Percentiles rank a stretch among this genome's conserved stretches.
Conservation (phyloP, 441 rosid genomes). For the Mallotus repandus region DNA sequence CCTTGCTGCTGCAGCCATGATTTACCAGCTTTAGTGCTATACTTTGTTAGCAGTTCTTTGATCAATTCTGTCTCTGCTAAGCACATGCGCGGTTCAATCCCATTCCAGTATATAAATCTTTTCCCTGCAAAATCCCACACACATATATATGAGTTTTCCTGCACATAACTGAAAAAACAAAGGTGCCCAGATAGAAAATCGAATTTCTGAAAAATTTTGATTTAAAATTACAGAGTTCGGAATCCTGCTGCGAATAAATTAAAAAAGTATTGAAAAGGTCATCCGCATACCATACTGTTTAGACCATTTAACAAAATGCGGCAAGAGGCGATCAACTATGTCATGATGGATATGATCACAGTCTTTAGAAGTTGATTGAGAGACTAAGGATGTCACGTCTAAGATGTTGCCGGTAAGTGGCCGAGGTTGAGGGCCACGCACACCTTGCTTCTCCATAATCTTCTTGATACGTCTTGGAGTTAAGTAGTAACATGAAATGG, state of each 20-base stretch:
- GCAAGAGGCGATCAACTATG: constrained; percentile 71
- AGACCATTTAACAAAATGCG: constrained; percentile 84
- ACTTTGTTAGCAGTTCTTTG: constrained; percentile 63
- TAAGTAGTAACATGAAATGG: constrained; percentile 58
- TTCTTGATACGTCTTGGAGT: constrained; percentile 73
- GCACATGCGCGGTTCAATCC: constrained; percentile 84
- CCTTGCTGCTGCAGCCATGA: constrained; percentile 96
- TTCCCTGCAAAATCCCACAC: constrained; percentile 47
- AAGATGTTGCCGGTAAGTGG: constrained; percentile 70
- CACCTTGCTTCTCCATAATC: constrained; percentile 79
- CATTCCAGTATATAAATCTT: constrained; percentile 82
- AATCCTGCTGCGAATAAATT: no score
- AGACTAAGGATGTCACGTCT: constrained; percentile 54
- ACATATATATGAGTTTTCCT: no score
- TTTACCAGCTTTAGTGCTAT: constrained; percentile 69
- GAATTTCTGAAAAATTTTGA: no score
- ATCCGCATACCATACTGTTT: constrained; percentile 52
- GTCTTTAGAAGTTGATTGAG: constrained; percentile 58
- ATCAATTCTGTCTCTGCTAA: constrained; percentile 74
- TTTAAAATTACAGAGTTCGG: no score
- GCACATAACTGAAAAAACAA: no score
- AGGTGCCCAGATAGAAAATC: no score
- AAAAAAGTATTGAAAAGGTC: no score
- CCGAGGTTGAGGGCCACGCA: constrained; percentile 78
- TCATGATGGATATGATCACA: constrained; percentile 63